These are phyloP conservation scores for Musa balbisiana DNA, from an alignment of 202 grass and related monocot genomes.

Conservation along the genomic window DNA sequence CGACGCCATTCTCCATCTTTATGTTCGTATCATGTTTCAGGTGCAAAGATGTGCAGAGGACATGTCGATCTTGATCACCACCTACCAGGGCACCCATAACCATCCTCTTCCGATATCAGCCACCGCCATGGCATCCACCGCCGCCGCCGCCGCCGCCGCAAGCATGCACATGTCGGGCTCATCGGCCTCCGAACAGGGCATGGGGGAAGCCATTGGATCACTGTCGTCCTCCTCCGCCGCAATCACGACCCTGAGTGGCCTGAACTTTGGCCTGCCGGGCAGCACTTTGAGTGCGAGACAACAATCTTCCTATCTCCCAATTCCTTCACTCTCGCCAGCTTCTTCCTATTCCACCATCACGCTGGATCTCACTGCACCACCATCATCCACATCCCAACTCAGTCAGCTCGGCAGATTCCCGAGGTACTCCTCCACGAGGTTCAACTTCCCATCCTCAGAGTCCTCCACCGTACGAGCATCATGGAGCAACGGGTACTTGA, in stretches of 20 bases:
- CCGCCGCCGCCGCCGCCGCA: conserved; percentile 37
- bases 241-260: background rate
- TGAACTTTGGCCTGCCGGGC: background rate
- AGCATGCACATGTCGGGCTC: conserved; percentile 25
- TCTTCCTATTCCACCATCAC: conserved; percentile 50
- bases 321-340: background rate
- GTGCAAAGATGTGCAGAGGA: conserved; percentile 52
- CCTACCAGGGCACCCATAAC: conserved; percentile 66
- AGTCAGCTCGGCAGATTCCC: background rate
- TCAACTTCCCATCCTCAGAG: conserved; percentile 6
- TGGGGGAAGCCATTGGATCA: background rate
- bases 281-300: background rate
- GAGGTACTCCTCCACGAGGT: background rate
- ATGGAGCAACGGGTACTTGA: background rate
- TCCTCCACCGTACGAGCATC: background rate
- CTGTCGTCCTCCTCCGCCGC: background rate
- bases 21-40: background rate
- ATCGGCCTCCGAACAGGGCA: background rate
- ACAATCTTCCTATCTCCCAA: background rate
- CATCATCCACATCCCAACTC: background rate
- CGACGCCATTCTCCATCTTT: too few species aligned
- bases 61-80: conserved; percentile 61
- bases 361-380: conserved; percentile 24
- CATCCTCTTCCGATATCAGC: conserved; percentile 50
- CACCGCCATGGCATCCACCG: conserved; percentile 50